Evolutionary conservation across 352 stramenopile genomes (phyloP), one percentile per base, ranked within the genome.

Genomic region (Phytophthora syringae): DNA sequence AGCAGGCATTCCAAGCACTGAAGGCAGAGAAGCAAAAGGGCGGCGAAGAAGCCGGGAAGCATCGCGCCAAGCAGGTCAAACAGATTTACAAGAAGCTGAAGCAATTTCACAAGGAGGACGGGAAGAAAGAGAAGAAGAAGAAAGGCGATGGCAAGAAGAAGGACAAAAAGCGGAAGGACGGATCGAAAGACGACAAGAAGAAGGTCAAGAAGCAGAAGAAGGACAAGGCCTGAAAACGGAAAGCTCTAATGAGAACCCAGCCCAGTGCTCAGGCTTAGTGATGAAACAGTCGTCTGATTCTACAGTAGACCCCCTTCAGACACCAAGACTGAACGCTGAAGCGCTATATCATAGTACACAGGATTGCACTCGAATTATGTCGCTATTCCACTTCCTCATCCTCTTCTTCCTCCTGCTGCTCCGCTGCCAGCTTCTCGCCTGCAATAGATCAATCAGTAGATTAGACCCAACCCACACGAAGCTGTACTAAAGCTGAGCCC

Each of bases 31-130:
- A 86, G 27, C 20, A 61, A 16, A 80, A 73, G 9, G 68, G 64
- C 12, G 64, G 79, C 10, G 73, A 82, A 11, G 71, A 71, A 10
- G 60, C 70, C 20, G 73, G 70, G 2, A 67, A 81, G 3, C 70
- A 69, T 30, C 73, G 76, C 32, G 74, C 50, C 25, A 92, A 92
- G 57, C 63, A 93, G 64, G 74, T 95, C 34, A 95, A 95, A 54
- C 64, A 79, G 12, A 75, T 92, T 21, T 96, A 96, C 74, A 96
- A 96, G 71, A 92, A 90, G 62, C 82, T 96, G n/a, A 94, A 94
- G 75, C 66, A 72, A 15, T 94, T 96, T 60, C 73, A 93, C 60
- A 69, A 86, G 13, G 83, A 92, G 2, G 76, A 90, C 32, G 64
- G 70, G 39, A 70, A 70, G 36, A 84, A 89, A 55, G 77, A 89